Evolutionary conservation across 108 stramenopile genomes (phyloP).

Genomic region (Pseudonitzschia multiseries): DNA sequence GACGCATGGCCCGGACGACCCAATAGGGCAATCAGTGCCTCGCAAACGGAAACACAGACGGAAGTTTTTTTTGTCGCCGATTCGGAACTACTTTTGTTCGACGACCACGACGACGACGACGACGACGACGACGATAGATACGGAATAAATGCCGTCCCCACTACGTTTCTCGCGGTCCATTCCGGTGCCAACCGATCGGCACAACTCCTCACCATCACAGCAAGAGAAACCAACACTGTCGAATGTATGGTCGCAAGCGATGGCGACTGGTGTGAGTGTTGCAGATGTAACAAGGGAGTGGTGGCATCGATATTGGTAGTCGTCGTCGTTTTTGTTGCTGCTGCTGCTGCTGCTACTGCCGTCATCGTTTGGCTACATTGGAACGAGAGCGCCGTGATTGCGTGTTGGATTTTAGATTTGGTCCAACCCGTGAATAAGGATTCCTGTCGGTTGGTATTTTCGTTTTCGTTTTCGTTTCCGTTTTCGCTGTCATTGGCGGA

Average conservation of each 20-base stretch:
- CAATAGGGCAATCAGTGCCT: conserved; percentile 17
- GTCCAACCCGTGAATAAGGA: neutral
- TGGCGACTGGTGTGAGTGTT: neutral
- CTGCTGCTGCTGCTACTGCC: too few species aligned
- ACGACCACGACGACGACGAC: neutral
- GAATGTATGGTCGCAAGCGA: neutral
- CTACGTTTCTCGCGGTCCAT: conserved; percentile 17
- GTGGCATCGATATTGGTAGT: neutral
- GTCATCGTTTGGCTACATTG: neutral
- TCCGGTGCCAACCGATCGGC: conserved; percentile 25
- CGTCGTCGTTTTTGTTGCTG: neutral
- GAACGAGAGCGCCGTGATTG: neutral
- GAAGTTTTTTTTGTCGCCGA: neutral
- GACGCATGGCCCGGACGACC: conserved; percentile 24
- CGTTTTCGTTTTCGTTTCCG: too few species aligned
- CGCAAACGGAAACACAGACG: neutral
- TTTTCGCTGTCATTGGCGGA: neutral
- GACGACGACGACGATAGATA: conserved; percentile 1
- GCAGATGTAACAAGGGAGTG: neutral
- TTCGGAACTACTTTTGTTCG: neutral
- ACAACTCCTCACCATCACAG: conserved; percentile 4
- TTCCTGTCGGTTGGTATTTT: neutral
- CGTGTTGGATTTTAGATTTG: neutral
- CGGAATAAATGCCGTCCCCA: conserved; percentile 20
- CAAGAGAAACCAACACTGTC: neutral